These are phyloP conservation scores for Diaporthe sp. DNA, from an alignment of 2,329 filamentous ascomycete species.

Conservation along the genomic window DNA sequence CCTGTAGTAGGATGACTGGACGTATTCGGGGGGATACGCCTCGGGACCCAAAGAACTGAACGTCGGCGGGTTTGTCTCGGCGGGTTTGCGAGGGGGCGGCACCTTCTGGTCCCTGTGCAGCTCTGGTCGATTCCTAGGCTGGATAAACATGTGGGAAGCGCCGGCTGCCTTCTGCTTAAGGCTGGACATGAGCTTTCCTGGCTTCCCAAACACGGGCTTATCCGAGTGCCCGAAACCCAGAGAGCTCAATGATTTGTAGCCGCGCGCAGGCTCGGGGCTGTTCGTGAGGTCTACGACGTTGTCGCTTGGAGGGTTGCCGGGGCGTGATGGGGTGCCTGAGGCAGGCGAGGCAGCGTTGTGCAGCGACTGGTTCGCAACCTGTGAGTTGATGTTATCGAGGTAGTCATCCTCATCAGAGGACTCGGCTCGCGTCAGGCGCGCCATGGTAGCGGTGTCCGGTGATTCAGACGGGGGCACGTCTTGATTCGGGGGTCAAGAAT, in stretches of 20 bases:
- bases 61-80: constrained; percentile 56
- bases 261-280: constrained; percentile 45
- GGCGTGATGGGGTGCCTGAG: constrained; percentile 54
- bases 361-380: constrained; percentile 46
- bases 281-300: constrained; percentile 50
- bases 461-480: too few species aligned
- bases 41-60: constrained; percentile 61
- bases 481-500: neutral
- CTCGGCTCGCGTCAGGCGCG: constrained; percentile 46
- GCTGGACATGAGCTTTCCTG: constrained; percentile 61
- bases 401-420: constrained; percentile 55
- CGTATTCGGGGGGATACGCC: constrained; percentile 50
- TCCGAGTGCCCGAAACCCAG: constrained; percentile 43
- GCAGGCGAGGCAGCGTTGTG: constrained; percentile 37
- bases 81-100: constrained; percentile 59
- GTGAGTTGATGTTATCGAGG: constrained; percentile 53
- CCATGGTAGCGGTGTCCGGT: constrained; percentile 41
- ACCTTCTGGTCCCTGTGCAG: constrained; percentile 67
- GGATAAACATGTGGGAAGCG: constrained; percentile 60
- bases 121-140: constrained; percentile 68
- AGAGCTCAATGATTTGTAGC: constrained; percentile 34
- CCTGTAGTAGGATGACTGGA: constrained; percentile 47
- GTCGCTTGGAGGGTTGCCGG: constrained; percentile 51
- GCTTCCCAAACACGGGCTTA: constrained; percentile 54
- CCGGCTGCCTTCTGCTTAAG: constrained; percentile 69